Base-by-base conservation (phyloP, 2,329 filamentous ascomycete genomes). In the Epichloe aotearoae region DNA sequence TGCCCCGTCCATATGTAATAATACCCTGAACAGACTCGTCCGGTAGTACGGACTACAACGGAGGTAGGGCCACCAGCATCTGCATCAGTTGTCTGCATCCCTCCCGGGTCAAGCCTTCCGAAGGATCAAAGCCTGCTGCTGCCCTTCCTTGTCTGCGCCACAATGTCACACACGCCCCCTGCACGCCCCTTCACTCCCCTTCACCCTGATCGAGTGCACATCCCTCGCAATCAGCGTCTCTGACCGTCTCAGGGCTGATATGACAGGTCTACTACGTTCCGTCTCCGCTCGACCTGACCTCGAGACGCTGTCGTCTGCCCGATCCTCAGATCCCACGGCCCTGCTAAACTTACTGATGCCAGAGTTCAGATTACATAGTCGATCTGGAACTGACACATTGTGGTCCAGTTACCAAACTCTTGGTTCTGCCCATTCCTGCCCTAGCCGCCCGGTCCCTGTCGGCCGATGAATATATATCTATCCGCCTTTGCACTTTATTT, bases 211-310 rank as follows among this genome's bases (percentile, higher is more conserved):
- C 34, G 40, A 47, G 14, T 2, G 34, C 45, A 45, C 43, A 38
- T 40, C 41, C 50, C 50, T 50, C 43, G 55, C 49, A 58, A 56
- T 54, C 57, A 57, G 54, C 54, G 41, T 53, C 19, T 49, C 50
- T 49, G 47, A 46, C 51, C 57, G 62, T 62, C 58, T 64, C 58
- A 63, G 58, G 60, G 15, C 34, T 40, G 58, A 66, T 65, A 60
- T 66, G 64, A 66, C 64, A 66, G 57, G 64, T 66, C 64, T 65
- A 51, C 58, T 61, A 56, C 55, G 51, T 12, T 43, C 34, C 17
- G 38, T n/a, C 54, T 55, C 52, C 54, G 54, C 51, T 56, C 55
- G 53, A 50, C 20, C 43, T 47, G 46, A 37, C 30, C 41, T 58
- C 52, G 52, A 61, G 50, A 57, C 40, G 50, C 58, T 53, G 46